Base-by-base conservation (phyloP, 2,329 filamentous ascomycete species). In the Elsinoe australis region DNA sequence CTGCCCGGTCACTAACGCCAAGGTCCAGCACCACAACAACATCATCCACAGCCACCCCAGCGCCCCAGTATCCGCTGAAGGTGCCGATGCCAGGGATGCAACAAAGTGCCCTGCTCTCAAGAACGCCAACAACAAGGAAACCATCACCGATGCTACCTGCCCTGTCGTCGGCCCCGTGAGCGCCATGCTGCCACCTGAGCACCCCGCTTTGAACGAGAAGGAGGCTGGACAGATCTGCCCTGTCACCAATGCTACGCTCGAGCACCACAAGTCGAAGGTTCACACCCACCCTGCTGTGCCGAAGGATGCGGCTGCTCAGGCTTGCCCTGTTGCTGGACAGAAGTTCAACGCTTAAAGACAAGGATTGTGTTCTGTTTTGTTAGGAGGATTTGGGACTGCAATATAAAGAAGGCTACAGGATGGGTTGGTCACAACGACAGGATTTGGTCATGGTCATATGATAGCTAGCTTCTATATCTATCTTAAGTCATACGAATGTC, bases 1-100 rank as follows among this genome's bases (percentile, higher is more conserved):
- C 54, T 71, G 68, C 61, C 68, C 68, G 0, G 59, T 71, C 5
- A 68, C 69, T 49, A 69, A 69, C 54, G 69, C 69, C 35, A 69
- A 62, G 33, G 67, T 68, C 46, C 62, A 64, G 49, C 68, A 71
- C 59, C 69, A 71, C 59, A 64, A 67, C 56, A 64, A 64, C 57
- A 61, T 66, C 29, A 56, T 59, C 42, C 60, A 62, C 53, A 62
- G 65, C 56, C 68, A 71, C 57, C 68, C 68, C 7, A 58, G 61
- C 10, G 58, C 64, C 22, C 60, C 63, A 4, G 58, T 64, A 19
- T 60, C 63, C 3, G 53, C 58, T 21, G 49, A 53, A 49, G 54
- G 49, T 32, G 49, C 47, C 31, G 50, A 58, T 31, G 50, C 54
- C 14, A 56, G 55, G 51, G 60, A 63, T 36, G 68, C 68, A 14